Evolutionary conservation across 352 stramenopile genomes (phyloP), one percentile per base, ranked within the genome.

Genomic region (Lagenidium giganteum): DNA sequence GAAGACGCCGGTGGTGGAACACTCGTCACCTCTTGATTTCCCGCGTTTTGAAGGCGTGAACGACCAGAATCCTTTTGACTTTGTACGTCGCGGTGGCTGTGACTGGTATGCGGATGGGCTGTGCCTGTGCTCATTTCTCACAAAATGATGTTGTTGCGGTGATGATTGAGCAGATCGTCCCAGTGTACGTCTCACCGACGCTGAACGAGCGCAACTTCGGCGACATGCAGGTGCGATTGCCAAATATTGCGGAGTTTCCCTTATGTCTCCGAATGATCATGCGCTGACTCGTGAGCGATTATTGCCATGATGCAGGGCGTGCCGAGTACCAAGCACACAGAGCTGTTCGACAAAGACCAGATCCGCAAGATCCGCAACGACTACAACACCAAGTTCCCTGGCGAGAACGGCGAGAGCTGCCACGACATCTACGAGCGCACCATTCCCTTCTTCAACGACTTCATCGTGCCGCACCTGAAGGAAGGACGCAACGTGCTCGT

Each of bases 141-240:
- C n/a, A n/a, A n/a, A n/a, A n/a, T n/a, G n/a, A n/a, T n/a, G n/a
- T n/a, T n/a, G n/a, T n/a, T n/a, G n/a, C n/a, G n/a, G n/a, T n/a
- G n/a, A n/a, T n/a, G n/a, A 7, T 45, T 2, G 1, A 35, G 20
- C 42, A 89, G 77, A 77, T 89, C 42, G 69, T 81, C 22, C 80
- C 80, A 0, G 77, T 92, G 42, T 92, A 89, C 54, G 73, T 92
- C 16, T 83, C 80, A 3, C 70, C 76, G 5, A 76, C 76, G 18
- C 58, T 92, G 11, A 92, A 92, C 35, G 80, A 92, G 47, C 69
- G 80, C 35, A 89, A 92, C 63, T 92, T 92, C 60, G 80, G 80
- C 1, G 77, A 88, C 41, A 43, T 92, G 3, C 16, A 18, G 23
- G 16, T 42, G 22, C n/a, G n/a, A n/a, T n/a, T n/a, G n/a, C n/a